Evolutionary conservation across 169 alveolate genomes (phyloP).

Genomic region (Plasmodium billcollinsi): DNA sequence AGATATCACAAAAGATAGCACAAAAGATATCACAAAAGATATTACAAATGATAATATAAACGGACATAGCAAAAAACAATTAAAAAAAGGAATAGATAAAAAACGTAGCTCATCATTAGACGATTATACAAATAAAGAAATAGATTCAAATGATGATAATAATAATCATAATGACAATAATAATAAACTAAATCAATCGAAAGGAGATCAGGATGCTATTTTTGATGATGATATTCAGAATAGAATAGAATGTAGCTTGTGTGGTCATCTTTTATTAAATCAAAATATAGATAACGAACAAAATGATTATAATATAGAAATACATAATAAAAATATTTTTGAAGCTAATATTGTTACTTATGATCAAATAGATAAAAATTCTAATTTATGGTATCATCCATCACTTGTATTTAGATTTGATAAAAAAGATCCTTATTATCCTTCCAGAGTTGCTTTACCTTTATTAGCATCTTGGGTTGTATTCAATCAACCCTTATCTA

Average conservation of each 20-base stretch:
- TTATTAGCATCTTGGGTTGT: conserved; percentile 92
- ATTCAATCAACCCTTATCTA: conserved; percentile 91
- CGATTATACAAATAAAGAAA: conserved; percentile 5
- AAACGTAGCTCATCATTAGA: background rate
- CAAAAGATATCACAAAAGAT: too few relatives aligned
- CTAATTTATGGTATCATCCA: conserved; percentile 92
- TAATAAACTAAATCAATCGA: conserved; percentile 7
- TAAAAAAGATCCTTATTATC: conserved; percentile 92
- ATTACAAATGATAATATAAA: background rate
- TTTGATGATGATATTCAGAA: conserved; percentile 70
- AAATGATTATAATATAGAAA: conserved; percentile 61
- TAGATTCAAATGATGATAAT: conserved; percentile 25
- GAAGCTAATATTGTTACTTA: conserved; percentile 86
- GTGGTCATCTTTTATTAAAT: conserved; percentile 88
- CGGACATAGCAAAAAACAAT: background rate
- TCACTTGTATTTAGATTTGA: conserved; percentile 92
- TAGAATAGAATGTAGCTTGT: conserved; percentile 80
- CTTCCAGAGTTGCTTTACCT: conserved; percentile 92
- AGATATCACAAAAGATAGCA: too few relatives aligned
- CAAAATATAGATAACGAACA: conserved; percentile 77
- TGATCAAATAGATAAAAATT: conserved; percentile 89
- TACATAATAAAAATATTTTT: conserved; percentile 78
- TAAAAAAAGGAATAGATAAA: background rate
- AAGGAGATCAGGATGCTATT: conserved; percentile 20
- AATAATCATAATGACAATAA: conserved; percentile 13